Evolutionary conservation across 164 flowering plant genomes (phyloP), one percentile per base, ranked within the genome.

Genomic region (Litsea cubeba): DNA sequence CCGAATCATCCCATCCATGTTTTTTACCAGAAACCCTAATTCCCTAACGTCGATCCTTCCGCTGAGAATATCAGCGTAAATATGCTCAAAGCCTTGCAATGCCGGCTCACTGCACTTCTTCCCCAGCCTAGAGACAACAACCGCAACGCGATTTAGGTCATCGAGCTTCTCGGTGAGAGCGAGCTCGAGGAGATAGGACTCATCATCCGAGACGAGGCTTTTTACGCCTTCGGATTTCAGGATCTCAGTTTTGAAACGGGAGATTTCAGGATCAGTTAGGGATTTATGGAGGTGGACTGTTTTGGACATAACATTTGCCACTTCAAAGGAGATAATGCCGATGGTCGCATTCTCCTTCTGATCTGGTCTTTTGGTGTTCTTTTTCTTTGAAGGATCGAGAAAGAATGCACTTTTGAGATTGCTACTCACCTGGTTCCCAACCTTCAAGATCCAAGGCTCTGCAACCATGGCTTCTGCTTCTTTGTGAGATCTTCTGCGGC

Each of bases 301-400:
- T 81, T 91, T 96, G 6, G 97, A 96, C 94, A 94, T 89, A 3
- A 89, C 87, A 71, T 88, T 94, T 18, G 98, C 98, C 0, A 94
- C 92, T 72, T 96, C 99, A 70, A 96, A 96, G 0, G 99, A 92
- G 32, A 96, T 84, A 46, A 96, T 96, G 18, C 97, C 99, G n/a
- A 96, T 82, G 40, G 69, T 30, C n/a, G 69, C 22, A 5, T 10
- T 17, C 76, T 79, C 76, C 76, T 86, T 22, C 50, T 69, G 40
- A 26, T 75, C 51, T 72, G 75, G 79, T 54, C 74, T 85, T 77
- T 77, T 86, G 66, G 75, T 66, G 81, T 24, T 76, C 73, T 76
- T 84, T 32, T 85, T 89, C 77, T 82, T 85, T 5, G 89, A 77
- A 35, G 82, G 76, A 50, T 95, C 94, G 4, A 84, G 74, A 62